A percentile compares a stretch with the other conserved stretches of the same genome.
phyloP scores from a whole-genome alignment of 441 rosid genomes.

The Daphne laureola region DNA sequence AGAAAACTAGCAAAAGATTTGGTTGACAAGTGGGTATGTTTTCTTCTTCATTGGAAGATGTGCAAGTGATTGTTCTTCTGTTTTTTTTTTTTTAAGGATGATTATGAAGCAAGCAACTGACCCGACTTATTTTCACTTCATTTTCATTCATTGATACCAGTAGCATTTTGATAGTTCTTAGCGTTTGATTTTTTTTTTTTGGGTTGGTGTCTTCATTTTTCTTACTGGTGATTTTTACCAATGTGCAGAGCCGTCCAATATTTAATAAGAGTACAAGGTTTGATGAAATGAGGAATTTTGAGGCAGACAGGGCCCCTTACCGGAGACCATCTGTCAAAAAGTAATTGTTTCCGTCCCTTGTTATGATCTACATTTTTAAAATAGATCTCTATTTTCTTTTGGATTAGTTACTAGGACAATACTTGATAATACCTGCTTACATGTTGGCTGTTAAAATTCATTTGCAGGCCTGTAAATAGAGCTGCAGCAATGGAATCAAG shows the following conservation, averaged over 20 bases:
- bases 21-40: slow-evolving; percentile 94
- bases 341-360: slow-evolving; percentile 25
- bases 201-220: too few species aligned
- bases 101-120: too few species aligned
- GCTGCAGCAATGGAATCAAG: slow-evolving; percentile 68
- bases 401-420: background rate
- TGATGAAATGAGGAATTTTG: slow-evolving; percentile 80
- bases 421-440: background rate
- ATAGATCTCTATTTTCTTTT: slow-evolving; percentile 6
- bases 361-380: background rate
- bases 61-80: too few species aligned
- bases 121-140: too few species aligned
- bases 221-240: background rate
- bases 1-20: slow-evolving; percentile 91
- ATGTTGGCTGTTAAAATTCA: slow-evolving; percentile 6
- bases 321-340: slow-evolving; percentile 73
- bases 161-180: background rate
- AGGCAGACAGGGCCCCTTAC: slow-evolving; percentile 66
- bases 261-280: slow-evolving; percentile 97
- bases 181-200: too few species aligned
- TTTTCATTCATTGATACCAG: background rate
- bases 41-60: background rate
- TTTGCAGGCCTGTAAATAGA: slow-evolving; percentile 57
- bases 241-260: slow-evolving; percentile 88
- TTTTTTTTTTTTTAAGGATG: too few species aligned